These are phyloP conservation scores for Sutorius australiensis DNA, from an alignment of 768 basidiomycete species.

Conservation along the genomic window DNA sequence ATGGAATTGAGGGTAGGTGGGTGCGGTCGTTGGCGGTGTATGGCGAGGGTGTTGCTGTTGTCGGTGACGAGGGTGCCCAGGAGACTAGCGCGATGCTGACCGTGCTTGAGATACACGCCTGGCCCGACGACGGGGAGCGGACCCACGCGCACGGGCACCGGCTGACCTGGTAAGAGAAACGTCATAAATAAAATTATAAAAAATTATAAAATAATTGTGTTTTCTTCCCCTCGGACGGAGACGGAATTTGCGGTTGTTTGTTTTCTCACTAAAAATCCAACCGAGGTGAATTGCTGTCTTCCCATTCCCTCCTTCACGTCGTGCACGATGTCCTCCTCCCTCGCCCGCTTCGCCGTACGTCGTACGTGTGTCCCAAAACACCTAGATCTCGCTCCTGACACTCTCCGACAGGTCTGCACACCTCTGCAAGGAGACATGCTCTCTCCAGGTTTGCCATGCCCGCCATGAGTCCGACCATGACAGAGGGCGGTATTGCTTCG, in stretches of 20 bases:
- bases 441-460: constrained; percentile 92
- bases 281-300: constrained; percentile 16
- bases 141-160: constrained; percentile 52
- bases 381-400: not conserved
- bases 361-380: constrained; percentile 45
- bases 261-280: constrained; percentile 20
- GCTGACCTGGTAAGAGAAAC: constrained; percentile 74
- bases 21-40: constrained; percentile 64
- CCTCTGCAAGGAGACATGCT: constrained; percentile 72
- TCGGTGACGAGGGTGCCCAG: constrained; percentile 52
- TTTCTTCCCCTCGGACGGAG: constrained; percentile 8
- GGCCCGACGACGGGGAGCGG: constrained; percentile 56
- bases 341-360: constrained; percentile 64
- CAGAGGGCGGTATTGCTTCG: constrained; percentile 93
- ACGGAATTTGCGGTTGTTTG: constrained; percentile 29
- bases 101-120: constrained; percentile 65
- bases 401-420: constrained; percentile 64
- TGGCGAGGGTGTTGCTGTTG: constrained; percentile 49
- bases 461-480: constrained; percentile 99
- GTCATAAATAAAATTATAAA: constrained; percentile 23
- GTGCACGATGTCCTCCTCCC: constrained; percentile 52
- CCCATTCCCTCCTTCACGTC: constrained; percentile 9
- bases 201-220: constrained; percentile 1
- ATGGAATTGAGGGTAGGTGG: constrained; percentile 73
- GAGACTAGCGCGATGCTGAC: constrained; percentile 64